phyloP scores from a whole-genome alignment of 2,329 filamentous ascomycete genomes.

The Penicillium rolfsii region DNA sequence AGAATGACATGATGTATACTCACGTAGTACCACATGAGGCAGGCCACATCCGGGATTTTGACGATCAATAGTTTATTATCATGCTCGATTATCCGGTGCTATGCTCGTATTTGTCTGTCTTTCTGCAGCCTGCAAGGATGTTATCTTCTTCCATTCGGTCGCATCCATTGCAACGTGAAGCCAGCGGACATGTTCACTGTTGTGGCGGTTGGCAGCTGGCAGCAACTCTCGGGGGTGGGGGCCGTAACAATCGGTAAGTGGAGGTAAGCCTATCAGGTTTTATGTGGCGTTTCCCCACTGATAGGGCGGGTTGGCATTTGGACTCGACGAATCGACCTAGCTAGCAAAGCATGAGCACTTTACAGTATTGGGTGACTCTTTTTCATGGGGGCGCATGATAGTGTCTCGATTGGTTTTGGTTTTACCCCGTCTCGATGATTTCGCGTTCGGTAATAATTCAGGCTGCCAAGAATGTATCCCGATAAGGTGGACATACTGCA shows the following conservation, averaged over 20 bases:
- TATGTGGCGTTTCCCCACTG: slow-evolving; percentile 10
- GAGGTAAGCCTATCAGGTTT: slow-evolving; percentile 13
- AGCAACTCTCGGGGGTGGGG: not conserved
- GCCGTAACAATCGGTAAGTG: slow-evolving; percentile 9
- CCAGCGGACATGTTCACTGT: slow-evolving; percentile 17
- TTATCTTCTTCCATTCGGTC: not conserved
- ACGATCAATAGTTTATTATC: not conserved
- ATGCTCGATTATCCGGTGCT: not conserved
- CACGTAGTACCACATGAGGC: not conserved
- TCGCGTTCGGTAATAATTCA: not conserved
- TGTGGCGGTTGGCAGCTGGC: slow-evolving; percentile 16
- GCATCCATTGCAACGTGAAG: not conserved
- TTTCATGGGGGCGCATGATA: not conserved
- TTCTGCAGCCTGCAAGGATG: too few relatives aligned
- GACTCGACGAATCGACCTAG: not conserved
- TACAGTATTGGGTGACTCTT: not conserved
- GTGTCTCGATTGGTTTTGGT: slow-evolving; percentile 1
- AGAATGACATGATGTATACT: too few relatives aligned
- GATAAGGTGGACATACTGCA: not conserved
- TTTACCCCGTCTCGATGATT: not conserved
- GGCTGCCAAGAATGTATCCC: not conserved
- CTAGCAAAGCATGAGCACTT: not conserved
- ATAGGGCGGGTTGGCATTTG: not conserved
- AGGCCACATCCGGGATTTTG: not conserved
- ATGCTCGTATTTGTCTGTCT: not conserved